Evolutionary conservation across 1,139 yeast species (phyloP), one percentile per base, ranked within the genome.

Genomic region (Zygosaccharomyces sapae): DNA sequence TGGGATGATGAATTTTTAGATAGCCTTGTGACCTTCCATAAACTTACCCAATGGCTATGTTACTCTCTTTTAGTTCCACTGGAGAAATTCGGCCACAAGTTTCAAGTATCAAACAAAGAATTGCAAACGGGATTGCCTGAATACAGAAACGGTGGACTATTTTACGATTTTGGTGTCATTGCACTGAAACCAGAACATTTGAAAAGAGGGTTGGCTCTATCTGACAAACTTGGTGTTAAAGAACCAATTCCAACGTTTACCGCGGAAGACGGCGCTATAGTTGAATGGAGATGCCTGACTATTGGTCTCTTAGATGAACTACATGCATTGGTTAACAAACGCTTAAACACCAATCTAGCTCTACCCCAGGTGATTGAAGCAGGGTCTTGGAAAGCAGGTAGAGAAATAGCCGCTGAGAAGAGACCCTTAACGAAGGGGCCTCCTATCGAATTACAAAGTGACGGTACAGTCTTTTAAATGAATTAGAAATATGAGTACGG

Each of bases 271-370:
- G 83, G 80, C 45, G 75, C 71, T 18, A 77, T 80, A 49, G 80
- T 80, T n/a, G 85, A 80, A 57, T 80, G 84, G 84, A 70, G 84
- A 57, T 77, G 82, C 18, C 66, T 72, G 46, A 80, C 82, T 0
- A 75, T 80, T 30, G 79, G 79, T 3, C 66, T 79, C 40, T 63
- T 80, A 43, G 85, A 80, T 56, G 60, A 67, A 50, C 61, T 79
- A 5, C 65, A 79, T 19, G 75, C 76, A 7, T 50, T 71, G 43
- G 74, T 79, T 36, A 79, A 79, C 51, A 63, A 69, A 33, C 63
- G 67, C 41, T 56, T 77, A 45, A 64, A 62, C 3, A 68, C 60
- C 46, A 65, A 67, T 35, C 56, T 79, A 42, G 55, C 65, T 8
- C 60, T 80, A 39, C 79, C 83, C 1, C 84, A 80, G 58, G 60